These are phyloP conservation scores for Rubia peregrina DNA, from an alignment of 305 asterid species.

Conservation along the genomic window DNA sequence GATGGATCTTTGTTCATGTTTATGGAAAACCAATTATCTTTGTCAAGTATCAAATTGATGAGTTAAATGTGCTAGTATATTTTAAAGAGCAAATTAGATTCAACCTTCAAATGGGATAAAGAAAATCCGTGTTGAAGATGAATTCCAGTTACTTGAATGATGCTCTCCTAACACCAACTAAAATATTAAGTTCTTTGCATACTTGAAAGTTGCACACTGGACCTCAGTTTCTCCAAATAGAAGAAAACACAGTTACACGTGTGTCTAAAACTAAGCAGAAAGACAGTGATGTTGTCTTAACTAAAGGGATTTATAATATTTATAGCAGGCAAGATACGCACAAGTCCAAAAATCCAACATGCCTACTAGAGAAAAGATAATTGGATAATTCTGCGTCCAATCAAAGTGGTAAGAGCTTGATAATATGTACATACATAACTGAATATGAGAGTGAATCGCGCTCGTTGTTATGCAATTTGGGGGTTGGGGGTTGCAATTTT, in stretches of 20 bases:
- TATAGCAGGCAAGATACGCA: background rate
- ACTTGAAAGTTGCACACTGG: constrained; percentile 5
- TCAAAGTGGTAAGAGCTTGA: background rate
- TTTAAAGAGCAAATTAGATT: constrained; percentile 44
- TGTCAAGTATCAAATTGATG: too few relatives aligned
- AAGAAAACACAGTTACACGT: background rate
- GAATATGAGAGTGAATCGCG: too few relatives aligned
- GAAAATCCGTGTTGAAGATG: constrained; percentile 26
- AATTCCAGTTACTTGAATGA: constrained; percentile 12
- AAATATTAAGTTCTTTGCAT: constrained; percentile 1
- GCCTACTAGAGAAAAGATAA: background rate
- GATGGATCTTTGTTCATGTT: constrained; percentile 53
- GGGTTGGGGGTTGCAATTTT: too few relatives aligned
- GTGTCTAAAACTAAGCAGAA: background rate
- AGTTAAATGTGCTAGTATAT: constrained; percentile 62
- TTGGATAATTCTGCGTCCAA: background rate
- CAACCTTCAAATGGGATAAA: constrained; percentile 33
- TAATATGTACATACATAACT: background rate
- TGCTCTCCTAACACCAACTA: background rate
- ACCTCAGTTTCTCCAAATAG: background rate
- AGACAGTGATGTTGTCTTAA: constrained; percentile 5
- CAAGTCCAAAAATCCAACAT: background rate
- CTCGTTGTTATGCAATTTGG: too few relatives aligned
- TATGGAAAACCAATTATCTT: constrained; percentile 44
- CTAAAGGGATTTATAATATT: background rate